Evolutionary conservation across 1,284 basidiomycete species (phyloP).

Genomic region (Phlebopus sp.): DNA sequence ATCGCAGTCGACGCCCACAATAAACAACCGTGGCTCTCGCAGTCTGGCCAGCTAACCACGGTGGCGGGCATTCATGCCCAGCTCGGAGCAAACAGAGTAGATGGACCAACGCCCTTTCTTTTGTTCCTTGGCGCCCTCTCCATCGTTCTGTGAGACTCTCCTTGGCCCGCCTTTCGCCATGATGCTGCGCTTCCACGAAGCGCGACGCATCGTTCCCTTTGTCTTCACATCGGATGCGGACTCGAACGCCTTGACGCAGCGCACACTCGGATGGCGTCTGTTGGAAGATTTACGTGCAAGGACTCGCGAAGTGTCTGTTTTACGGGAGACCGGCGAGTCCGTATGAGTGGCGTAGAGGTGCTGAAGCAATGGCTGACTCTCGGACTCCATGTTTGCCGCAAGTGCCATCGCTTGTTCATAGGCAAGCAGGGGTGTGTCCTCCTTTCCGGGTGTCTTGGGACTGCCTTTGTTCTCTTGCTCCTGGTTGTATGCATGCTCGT

Average conservation of each 20-base stretch:
- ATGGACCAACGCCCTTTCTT: conserved; percentile 27
- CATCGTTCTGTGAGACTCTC: conserved; percentile 11
- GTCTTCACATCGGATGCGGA: not conserved
- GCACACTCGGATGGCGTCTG: conserved; percentile 16
- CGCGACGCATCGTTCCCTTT: conserved; percentile 25
- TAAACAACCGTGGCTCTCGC: too few species aligned
- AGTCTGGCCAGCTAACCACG: not conserved
- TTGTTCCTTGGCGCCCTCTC: conserved; percentile 17
- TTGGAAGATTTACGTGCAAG: conserved; percentile 10
- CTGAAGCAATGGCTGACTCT: conserved; percentile 15
- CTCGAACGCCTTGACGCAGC: conserved; percentile 12
- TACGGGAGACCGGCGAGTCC: not conserved
- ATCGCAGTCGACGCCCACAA: not conserved
- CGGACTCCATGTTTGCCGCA: conserved; percentile 17
- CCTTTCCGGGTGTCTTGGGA: conserved; percentile 10
- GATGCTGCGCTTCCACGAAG: conserved; percentile 27
- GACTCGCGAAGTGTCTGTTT: not conserved
- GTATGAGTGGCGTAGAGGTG: conserved; percentile 1
- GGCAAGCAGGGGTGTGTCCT: conserved; percentile 15
- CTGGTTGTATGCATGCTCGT: conserved; percentile 20
- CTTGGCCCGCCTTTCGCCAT: conserved; percentile 9
- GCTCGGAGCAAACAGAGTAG: conserved; percentile 29
- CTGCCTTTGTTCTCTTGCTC: conserved; percentile 1
- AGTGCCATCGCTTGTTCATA: conserved; percentile 12
- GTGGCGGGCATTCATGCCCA: conserved; percentile 9